phyloP scores from a whole-genome alignment of 257 asterid species.

The Phtheirospermum japonicum region DNA sequence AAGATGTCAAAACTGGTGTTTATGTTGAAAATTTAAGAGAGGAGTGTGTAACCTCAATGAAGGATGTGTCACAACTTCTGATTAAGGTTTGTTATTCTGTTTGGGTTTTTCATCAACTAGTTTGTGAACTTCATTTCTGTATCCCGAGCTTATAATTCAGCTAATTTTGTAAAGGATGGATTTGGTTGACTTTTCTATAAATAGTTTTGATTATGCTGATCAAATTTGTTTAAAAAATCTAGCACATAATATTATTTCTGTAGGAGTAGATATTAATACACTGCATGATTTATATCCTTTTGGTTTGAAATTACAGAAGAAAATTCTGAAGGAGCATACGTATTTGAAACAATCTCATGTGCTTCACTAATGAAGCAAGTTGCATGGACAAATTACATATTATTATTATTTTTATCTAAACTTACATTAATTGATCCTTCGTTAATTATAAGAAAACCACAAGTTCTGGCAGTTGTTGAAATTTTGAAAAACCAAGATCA shows the following conservation, averaged over 20 bases:
- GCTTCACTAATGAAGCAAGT: conserved; percentile 1
- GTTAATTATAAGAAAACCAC: neutral
- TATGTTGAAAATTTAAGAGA: conserved; percentile 96
- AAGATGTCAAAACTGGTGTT: conserved; percentile 88
- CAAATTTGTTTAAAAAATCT: conserved; percentile 17
- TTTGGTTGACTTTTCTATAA: conserved; percentile 18
- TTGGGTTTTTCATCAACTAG: conserved; percentile 1
- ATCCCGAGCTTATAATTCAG: neutral
- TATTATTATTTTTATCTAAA: conserved; percentile 1
- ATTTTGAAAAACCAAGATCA: neutral
- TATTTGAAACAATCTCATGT: neutral
- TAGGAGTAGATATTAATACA: neutral
- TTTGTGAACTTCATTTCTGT: conserved; percentile 20
- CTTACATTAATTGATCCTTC: neutral
- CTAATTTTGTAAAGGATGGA: neutral
- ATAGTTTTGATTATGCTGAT: conserved; percentile 12
- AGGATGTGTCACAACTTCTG: conserved; percentile 80
- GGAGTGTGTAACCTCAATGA: conserved; percentile 85
- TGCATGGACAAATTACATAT: neutral
- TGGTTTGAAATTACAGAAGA: neutral
- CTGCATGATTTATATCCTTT: conserved; percentile 13
- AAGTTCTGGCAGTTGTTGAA: neutral
- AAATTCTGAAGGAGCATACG: conserved; percentile 4
- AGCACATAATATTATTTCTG: no score
- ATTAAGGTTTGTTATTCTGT: conserved; percentile 56